Conservation (phyloP, 2,329 filamentous ascomycete species). For the Fusarium austroafricanum region DNA sequence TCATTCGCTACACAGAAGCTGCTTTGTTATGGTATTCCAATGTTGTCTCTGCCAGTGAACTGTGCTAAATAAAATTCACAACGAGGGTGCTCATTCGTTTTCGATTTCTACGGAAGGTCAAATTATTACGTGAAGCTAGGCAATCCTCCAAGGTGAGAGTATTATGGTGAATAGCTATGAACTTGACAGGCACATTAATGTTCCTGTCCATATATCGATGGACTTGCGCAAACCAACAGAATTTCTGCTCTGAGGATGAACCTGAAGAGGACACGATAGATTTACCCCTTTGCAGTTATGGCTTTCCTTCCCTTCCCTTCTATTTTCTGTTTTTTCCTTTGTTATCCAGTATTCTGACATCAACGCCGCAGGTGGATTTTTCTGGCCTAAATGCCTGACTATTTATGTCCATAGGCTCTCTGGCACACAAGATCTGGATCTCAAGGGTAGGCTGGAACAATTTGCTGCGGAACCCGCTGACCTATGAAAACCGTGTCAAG, state of each 20-base stretch:
- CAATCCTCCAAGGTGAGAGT: no score
- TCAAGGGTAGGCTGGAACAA: neutral
- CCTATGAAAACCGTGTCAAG: neutral
- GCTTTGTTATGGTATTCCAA: slow-evolving; percentile 19
- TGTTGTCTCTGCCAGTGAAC: neutral
- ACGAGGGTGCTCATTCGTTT: neutral
- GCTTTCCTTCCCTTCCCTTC: no score
- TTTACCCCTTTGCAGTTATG: no score
- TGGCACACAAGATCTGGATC: neutral
- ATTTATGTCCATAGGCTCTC: no score
- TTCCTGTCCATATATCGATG: neutral
- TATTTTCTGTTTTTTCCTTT: neutral
- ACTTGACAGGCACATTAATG: no score
- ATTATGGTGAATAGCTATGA: no score
- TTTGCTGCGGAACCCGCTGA: neutral
- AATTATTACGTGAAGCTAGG: neutral
- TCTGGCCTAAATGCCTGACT: no score
- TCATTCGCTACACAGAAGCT: slow-evolving; percentile 36
- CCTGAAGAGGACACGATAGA: no score
- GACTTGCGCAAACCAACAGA: no score
- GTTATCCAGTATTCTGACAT: neutral
- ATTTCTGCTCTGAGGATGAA: no score
- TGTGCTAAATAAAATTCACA: neutral
- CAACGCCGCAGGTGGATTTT: no score
- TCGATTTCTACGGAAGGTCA: neutral